These are phyloP conservation scores for Rhododendron henanense DNA, from an alignment of 148 eudicot genomes.

Conservation along the genomic window DNA sequence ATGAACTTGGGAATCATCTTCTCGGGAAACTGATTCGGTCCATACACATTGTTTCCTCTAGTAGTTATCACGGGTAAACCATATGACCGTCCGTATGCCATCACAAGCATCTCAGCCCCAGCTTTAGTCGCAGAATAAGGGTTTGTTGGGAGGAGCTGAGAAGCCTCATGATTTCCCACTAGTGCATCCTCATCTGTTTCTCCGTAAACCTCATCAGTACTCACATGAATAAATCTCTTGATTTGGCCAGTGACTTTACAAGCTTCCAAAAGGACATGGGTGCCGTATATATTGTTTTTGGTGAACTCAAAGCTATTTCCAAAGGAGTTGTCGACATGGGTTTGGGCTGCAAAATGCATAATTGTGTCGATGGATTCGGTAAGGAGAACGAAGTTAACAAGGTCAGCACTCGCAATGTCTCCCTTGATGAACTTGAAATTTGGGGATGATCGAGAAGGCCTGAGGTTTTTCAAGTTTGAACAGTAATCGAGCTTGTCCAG, in stretches of 20 bases:
- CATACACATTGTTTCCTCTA: conserved; percentile 25
- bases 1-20: conserved; percentile 27
- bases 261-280: conserved; percentile 17
- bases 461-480: conserved; percentile 16
- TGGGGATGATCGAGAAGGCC: conserved; percentile 13
- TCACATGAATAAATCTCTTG: conserved; percentile 16
- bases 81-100: conserved; percentile 15
- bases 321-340: conserved; percentile 16
- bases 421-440: conserved; percentile 18
- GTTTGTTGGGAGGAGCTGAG: conserved; percentile 19
- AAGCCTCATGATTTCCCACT: conserved; percentile 17
- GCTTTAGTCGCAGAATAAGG: conserved; percentile 20
- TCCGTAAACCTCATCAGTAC: conserved; percentile 18
- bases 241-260: conserved; percentile 19
- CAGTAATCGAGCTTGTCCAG: conserved; percentile 18
- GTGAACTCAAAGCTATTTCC: conserved; percentile 19
- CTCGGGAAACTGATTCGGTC: conserved; percentile 22
- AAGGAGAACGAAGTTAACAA: conserved; percentile 10
- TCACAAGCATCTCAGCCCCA: conserved; percentile 18
- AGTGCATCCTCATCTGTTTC: conserved; percentile 17
- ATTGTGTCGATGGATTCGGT: conserved; percentile 15
- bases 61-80: conserved; percentile 19
- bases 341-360: conserved; percentile 21
- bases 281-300: conserved; percentile 13
- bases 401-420: conserved; percentile 16